These are phyloP conservation scores for Sporisorium scitamineum DNA, from an alignment of 1,284 basidiomycete genomes.

Conservation along the genomic window DNA sequence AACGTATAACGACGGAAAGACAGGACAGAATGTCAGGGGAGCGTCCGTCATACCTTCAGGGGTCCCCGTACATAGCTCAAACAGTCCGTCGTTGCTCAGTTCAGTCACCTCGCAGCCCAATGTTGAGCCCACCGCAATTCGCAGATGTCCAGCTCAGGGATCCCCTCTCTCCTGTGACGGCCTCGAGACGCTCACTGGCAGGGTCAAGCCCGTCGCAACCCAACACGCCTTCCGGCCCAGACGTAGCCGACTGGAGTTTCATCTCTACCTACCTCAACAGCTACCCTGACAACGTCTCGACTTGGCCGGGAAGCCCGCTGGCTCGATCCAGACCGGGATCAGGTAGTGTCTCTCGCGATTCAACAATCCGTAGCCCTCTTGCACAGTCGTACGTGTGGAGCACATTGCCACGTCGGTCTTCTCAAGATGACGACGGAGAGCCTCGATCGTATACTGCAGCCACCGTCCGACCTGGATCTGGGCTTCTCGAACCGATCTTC, in stretches of 20 bases:
- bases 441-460: not conserved
- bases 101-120: not conserved
- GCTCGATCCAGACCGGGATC: constrained; percentile 4
- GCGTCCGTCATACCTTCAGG: not conserved
- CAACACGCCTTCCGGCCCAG: not conserved
- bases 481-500: constrained; percentile 14
- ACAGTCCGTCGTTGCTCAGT: not conserved
- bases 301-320: not conserved
- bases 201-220: not conserved
- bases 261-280: constrained; percentile 1
- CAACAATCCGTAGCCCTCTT: not conserved
- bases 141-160: not conserved
- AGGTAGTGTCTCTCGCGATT: not conserved
- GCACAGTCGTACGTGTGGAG: not conserved
- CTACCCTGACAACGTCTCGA: not conserved
- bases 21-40: not conserved
- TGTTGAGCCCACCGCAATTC: not conserved
- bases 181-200: not conserved
- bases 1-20: not conserved
- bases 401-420: not conserved
- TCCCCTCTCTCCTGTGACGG: not conserved
- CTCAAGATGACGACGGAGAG: not conserved
- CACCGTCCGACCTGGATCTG: constrained; percentile 8
- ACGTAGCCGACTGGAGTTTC: constrained; percentile 8
- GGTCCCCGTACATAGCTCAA: no score